These are phyloP conservation scores for Fusarium denticulatum DNA, from an alignment of 2,329 filamentous ascomycete genomes.

Conservation along the genomic window DNA sequence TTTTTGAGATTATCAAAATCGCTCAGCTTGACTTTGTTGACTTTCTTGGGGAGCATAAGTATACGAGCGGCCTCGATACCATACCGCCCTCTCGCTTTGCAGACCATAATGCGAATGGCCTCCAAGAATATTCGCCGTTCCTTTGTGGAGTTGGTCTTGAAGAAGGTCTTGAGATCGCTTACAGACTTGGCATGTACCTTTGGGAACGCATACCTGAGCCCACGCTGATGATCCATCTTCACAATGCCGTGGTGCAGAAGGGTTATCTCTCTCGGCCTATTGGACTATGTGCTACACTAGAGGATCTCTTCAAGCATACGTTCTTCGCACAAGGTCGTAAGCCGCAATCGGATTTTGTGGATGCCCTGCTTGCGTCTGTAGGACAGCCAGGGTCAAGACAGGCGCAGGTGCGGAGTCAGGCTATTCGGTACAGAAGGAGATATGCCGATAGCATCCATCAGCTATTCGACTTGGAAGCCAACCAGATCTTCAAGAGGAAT, in stretches of 20 bases:
- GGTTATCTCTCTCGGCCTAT: conserved; percentile 47
- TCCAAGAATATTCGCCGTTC: conserved; percentile 61
- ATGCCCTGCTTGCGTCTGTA: neutral
- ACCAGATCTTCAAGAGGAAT: conserved; percentile 48
- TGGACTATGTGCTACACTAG: conserved; percentile 46
- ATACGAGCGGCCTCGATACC: conserved; percentile 2
- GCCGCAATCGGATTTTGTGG: neutral
- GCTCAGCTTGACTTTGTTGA: conserved; percentile 20
- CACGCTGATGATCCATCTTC: conserved; percentile 54
- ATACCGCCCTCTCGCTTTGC: conserved; percentile 56
- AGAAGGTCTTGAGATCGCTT: conserved; percentile 55
- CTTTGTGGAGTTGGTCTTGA: conserved; percentile 57
- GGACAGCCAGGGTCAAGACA: neutral
- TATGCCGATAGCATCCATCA: neutral
- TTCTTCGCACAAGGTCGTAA: conserved; percentile 1
- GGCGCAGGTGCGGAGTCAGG: neutral
- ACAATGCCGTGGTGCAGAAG: conserved; percentile 59
- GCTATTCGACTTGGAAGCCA: conserved; percentile 8
- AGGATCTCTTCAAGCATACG: conserved; percentile 24
- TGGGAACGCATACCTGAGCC: conserved; percentile 55
- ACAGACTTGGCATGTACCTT: conserved; percentile 47
- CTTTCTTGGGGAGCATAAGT: conserved; percentile 30
- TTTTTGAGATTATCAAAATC: neutral
- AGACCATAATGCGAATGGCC: conserved; percentile 52
- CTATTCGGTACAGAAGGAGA: neutral